A percentile compares a stretch with the other conserved stretches of the same genome.
These are phyloP conservation scores for Silene coronaria DNA, from an alignment of 179 eudicot species.

Conservation along the genomic window DNA sequence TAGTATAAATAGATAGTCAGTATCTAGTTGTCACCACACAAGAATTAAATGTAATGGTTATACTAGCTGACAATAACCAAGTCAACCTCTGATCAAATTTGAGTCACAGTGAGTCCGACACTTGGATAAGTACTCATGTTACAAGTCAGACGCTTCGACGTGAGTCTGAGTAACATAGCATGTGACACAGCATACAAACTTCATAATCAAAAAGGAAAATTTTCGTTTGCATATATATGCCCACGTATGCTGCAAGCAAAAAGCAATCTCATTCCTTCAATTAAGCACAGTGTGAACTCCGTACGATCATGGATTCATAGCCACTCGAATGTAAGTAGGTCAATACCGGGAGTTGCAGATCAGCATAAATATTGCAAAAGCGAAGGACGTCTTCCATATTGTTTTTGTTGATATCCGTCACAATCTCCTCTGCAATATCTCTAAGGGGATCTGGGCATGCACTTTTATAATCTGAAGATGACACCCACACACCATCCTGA, in stretches of 20 bases:
- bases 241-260: background rate
- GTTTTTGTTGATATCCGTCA: slow-evolving; percentile 61
- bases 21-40: no score
- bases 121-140: no score
- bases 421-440: slow-evolving; percentile 64
- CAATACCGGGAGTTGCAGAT: slow-evolving; percentile 63
- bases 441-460: slow-evolving; percentile 88
- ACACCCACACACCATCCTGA: slow-evolving; percentile 83
- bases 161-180: no score
- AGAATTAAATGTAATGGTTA: no score
- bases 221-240: background rate
- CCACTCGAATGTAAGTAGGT: background rate
- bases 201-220: background rate
- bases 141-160: no score
- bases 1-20: no score
- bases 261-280: background rate
- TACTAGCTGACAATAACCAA: no score
- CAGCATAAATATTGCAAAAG: slow-evolving; percentile 73
- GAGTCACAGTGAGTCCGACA: no score
- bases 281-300: background rate
- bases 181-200: background rate
- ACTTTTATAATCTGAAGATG: slow-evolving; percentile 60
- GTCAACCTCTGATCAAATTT: no score
- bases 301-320: background rate
- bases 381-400: slow-evolving; percentile 79